Conservation (phyloP, 306 rosid species). For the Vigna unguiculata region DNA sequence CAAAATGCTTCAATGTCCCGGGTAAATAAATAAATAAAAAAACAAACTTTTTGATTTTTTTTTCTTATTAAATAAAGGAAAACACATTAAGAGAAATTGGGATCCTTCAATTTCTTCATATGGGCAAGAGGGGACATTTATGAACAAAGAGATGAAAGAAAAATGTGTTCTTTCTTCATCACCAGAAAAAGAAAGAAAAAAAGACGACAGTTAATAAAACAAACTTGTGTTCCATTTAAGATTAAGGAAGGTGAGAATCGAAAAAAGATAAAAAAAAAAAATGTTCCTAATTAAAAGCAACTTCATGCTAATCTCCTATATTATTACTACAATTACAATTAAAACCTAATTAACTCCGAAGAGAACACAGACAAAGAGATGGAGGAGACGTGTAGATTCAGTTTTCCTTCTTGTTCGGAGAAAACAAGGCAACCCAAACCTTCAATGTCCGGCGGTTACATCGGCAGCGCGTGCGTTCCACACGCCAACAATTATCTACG, state of each 20-base stretch:
- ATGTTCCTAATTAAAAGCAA: not conserved
- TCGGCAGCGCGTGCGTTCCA: conserved; percentile 37
- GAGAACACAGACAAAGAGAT: no score
- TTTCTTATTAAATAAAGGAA: no score
- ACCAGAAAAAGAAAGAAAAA: not conserved
- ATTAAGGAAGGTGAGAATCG: not conserved
- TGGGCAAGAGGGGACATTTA: no score
- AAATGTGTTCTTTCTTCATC: not conserved
- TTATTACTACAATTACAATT: conserved; percentile 4
- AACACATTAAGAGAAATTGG: no score
- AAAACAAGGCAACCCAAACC: conserved; percentile 29
- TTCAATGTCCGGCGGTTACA: not conserved
- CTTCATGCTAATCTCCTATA: not conserved
- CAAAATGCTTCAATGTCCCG: no score
- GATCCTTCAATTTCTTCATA: not conserved
- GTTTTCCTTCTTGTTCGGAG: not conserved
- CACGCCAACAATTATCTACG: not conserved
- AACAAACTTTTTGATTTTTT: no score
- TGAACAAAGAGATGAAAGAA: not conserved
- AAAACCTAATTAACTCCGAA: conserved; percentile 13
- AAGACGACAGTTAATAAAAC: not conserved
- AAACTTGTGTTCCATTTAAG: conserved; percentile 8
- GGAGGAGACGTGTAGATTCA: not conserved
- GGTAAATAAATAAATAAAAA: no score
- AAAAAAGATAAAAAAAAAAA: not conserved